A percentile compares a stretch with the other conserved stretches of the same genome.
Conservation (phyloP, 2,329 filamentous ascomycete genomes). For the Fusarium irregulare region DNA sequence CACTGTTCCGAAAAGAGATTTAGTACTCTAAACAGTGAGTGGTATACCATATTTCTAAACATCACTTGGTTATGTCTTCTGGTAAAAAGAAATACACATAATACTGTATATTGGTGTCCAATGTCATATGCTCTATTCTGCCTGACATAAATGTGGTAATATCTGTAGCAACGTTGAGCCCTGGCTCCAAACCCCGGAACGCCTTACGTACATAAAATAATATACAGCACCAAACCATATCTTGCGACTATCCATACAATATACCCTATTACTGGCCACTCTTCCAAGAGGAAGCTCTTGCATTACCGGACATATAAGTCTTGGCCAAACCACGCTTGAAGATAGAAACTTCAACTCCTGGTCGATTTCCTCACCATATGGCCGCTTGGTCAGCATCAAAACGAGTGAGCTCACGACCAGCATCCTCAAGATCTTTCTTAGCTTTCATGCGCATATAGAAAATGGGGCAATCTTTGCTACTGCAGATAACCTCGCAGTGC, state of each 20-base stretch:
- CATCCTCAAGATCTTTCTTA: slow-evolving; percentile 98
- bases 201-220: slow-evolving; percentile 44
- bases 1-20: neutral
- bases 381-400: slow-evolving; percentile 89
- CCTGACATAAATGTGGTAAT: slow-evolving; percentile 26
- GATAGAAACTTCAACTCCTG: neutral
- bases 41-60: neutral
- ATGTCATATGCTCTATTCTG: slow-evolving; percentile 27
- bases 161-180: slow-evolving; percentile 37
- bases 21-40: neutral
- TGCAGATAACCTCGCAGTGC: slow-evolving; percentile 98
- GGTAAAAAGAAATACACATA: neutral
- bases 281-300: slow-evolving; percentile 5
- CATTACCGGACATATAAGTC: neutral
- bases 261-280: slow-evolving; percentile 18
- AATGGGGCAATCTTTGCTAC: slow-evolving; percentile 95
- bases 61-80: neutral
- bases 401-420: slow-evolving; percentile 85
- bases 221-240: slow-evolving; percentile 29
- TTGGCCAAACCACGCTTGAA: neutral
- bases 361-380: slow-evolving; percentile 57
- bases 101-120: slow-evolving; percentile 3
- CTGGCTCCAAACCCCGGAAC: slow-evolving; percentile 35
- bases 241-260: slow-evolving; percentile 31
- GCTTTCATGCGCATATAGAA: slow-evolving; percentile 99